Percentiles rank a stretch among this genome's conserved stretches.
These are phyloP conservation scores for Fusarium mexicanum DNA, from an alignment of 2,329 filamentous ascomycete species.

Conservation along the genomic window DNA sequence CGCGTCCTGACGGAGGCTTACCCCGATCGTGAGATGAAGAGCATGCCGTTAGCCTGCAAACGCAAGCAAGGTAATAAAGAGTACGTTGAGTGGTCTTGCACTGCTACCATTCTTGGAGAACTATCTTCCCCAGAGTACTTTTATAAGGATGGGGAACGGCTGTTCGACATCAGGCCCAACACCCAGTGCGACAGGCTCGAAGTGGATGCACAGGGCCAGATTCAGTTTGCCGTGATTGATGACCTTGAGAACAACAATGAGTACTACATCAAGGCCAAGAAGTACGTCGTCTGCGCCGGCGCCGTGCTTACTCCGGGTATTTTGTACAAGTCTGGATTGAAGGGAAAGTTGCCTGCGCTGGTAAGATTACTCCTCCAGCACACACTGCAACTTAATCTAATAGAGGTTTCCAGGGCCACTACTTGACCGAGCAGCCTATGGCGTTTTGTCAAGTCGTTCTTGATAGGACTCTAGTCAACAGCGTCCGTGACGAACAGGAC, in stretches of 20 bases:
- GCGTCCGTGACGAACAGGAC: not conserved
- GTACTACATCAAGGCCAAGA: not conserved
- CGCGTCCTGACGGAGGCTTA: not conserved
- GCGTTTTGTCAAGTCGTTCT: conserved; percentile 1
- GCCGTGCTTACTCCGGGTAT: conserved; percentile 1
- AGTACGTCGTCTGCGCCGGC: not conserved
- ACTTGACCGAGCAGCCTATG: conserved; percentile 7
- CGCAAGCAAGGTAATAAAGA: not conserved
- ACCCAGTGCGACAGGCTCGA: not conserved
- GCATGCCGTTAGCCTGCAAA: not conserved
- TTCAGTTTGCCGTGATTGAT: not conserved
- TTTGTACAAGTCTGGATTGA: not conserved
- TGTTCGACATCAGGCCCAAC: not conserved
- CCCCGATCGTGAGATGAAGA: not conserved
- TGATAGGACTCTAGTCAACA: not conserved
- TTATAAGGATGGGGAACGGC: not conserved
- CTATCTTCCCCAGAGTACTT: not conserved
- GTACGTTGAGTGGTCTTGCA: conserved; percentile 3
- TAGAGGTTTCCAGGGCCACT: not conserved
- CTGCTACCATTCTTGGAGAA: conserved; percentile 1
- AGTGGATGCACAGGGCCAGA: not conserved
- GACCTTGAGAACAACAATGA: not conserved
- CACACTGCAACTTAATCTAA: too few relatives aligned
- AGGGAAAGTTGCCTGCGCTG: not conserved
- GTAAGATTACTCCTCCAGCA: not conserved